These are phyloP conservation scores for Halocafeteria seosinensis DNA, from an alignment of 108 stramenopile genomes.

Conservation along the genomic window DNA sequence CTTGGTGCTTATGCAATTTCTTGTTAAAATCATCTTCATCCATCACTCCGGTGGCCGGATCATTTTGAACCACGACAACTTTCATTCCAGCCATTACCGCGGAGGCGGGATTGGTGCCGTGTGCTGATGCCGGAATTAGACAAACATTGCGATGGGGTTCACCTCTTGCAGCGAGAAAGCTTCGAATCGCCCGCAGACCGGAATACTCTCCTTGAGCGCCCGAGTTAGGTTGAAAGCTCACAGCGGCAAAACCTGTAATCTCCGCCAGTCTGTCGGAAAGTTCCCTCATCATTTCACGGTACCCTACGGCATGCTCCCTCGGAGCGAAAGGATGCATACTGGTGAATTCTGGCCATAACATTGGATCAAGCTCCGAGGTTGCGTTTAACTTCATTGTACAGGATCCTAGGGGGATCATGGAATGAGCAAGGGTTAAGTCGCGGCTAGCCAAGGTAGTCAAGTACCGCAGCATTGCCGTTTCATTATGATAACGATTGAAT, in stretches of 20 bases:
- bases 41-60: slow-evolving; percentile 63
- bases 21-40: slow-evolving; percentile 67
- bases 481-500: slow-evolving; percentile 80
- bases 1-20: slow-evolving; percentile 73
- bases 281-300: slow-evolving; percentile 74
- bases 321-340: slow-evolving; percentile 97
- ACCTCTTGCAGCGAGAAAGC: slow-evolving; percentile 57
- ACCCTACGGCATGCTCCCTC: slow-evolving; percentile 68
- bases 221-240: slow-evolving; percentile 88
- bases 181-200: slow-evolving; percentile 73
- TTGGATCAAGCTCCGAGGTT: slow-evolving; percentile 89
- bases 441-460: slow-evolving; percentile 79
- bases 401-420: slow-evolving; percentile 95
- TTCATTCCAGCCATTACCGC: slow-evolving; percentile 87
- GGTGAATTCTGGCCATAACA: slow-evolving; percentile 87
- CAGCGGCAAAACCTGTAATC: slow-evolving; percentile 97
- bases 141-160: slow-evolving; percentile 83
- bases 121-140: slow-evolving; percentile 91
- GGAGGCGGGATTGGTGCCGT: slow-evolving; percentile 94
- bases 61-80: slow-evolving; percentile 85
- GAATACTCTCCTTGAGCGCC: slow-evolving; percentile 95
- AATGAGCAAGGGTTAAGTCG: slow-evolving; percentile 83
- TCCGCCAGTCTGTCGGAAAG: slow-evolving; percentile 78
- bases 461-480: slow-evolving; percentile 95
- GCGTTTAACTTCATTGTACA: slow-evolving; percentile 99